A percentile compares a stretch with the other conserved stretches of the same genome.
These are phyloP conservation scores for Aureobasidium sp. DNA, from an alignment of 2,329 filamentous ascomycete species.

Conservation along the genomic window DNA sequence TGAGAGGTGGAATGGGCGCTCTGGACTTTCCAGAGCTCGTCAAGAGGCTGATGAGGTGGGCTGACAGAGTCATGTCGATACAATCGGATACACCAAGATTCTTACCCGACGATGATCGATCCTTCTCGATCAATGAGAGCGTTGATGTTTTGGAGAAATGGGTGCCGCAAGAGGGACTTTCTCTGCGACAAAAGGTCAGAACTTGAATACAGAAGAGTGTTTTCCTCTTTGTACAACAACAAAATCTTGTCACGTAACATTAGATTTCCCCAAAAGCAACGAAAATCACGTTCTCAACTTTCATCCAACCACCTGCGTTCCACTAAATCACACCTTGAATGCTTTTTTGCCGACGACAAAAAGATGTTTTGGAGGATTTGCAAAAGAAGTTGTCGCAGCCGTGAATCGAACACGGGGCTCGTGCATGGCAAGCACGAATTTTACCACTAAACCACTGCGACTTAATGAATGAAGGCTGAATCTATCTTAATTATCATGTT, in stretches of 20 bases:
- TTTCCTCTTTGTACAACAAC: too few species aligned
- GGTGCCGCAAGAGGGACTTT: constrained; percentile 26
- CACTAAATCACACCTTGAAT: too few species aligned
- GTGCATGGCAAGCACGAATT: constrained; percentile 17
- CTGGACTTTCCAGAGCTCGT: constrained; percentile 28
- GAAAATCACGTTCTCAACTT: too few species aligned
- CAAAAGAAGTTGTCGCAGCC: constrained; percentile 13
- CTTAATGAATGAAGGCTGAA: background rate
- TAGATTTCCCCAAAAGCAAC: too few species aligned
- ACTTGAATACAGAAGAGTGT: too few species aligned
- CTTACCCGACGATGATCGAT: constrained; percentile 25
- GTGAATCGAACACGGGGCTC: constrained; percentile 17
- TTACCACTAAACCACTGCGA: constrained; percentile 17
- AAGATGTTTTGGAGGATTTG: too few species aligned
- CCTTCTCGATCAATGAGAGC: constrained; percentile 19
- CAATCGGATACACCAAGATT: constrained; percentile 26
- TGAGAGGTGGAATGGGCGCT: constrained; percentile 28
- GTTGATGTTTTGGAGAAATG: constrained; percentile 27
- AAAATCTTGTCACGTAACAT: too few species aligned
- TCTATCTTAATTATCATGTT: too few species aligned
- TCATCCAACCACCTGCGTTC: too few species aligned
- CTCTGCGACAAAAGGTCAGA: constrained; percentile 26
- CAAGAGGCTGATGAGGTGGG: constrained; percentile 30
- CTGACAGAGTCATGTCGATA: constrained; percentile 29
- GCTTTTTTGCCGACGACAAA: too few species aligned